phyloP scores from a whole-genome alignment of 306 rosid species.

The Begonia masoniana region DNA sequence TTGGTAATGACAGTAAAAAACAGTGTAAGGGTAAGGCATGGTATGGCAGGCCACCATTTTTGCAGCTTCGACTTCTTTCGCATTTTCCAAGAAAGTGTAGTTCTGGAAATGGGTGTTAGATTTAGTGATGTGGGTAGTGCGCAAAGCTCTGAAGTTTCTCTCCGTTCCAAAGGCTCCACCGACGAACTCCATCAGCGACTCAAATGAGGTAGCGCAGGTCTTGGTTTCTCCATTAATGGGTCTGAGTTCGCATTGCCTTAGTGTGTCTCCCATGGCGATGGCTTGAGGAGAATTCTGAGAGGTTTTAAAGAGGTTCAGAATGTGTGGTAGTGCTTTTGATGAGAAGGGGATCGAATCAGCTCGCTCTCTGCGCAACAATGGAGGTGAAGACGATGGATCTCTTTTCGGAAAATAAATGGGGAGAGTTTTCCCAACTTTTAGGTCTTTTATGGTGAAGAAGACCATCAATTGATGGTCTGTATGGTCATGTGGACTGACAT shows the following conservation, averaged over 20 bases:
- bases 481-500: not conserved
- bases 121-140: constrained; percentile 33
- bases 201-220: constrained; percentile 58
- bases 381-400: constrained; percentile 43
- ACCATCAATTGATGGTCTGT: constrained; percentile 29
- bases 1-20: constrained; percentile 58
- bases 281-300: constrained; percentile 52
- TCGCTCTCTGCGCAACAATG: constrained; percentile 30
- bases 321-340: constrained; percentile 26
- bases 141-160: constrained; percentile 16
- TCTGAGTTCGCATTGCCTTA: constrained; percentile 39
- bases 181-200: constrained; percentile 56
- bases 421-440: constrained; percentile 39
- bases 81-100: constrained; percentile 36
- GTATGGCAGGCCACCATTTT: constrained; percentile 77
- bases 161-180: constrained; percentile 20
- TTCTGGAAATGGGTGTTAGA: constrained; percentile 48
- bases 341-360: constrained; percentile 58
- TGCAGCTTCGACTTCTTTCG: constrained; percentile 27
- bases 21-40: constrained; percentile 69
- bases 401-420: constrained; percentile 54
- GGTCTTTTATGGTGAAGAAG: constrained; percentile 54
- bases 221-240: constrained; percentile 63
- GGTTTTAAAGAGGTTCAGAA: constrained; percentile 34
- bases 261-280: constrained; percentile 53